phyloP scores from a whole-genome alignment of 2,329 filamentous ascomycete species.

The Ophiostoma australiae region DNA sequence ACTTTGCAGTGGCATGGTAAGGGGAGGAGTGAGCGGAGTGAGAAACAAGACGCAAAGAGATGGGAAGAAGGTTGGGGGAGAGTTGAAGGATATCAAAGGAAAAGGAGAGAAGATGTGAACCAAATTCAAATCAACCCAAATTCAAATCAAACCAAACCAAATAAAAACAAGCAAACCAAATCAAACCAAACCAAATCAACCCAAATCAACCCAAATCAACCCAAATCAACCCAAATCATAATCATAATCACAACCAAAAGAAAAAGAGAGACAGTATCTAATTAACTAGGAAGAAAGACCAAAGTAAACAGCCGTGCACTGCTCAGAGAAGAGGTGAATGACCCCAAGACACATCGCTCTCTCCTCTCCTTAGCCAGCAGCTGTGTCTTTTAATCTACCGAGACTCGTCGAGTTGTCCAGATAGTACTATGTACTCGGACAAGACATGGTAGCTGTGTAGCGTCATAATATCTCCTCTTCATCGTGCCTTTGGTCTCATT shows the following conservation, averaged over 20 bases:
- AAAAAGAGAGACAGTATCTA: background rate
- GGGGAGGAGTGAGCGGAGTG: background rate
- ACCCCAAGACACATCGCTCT: background rate
- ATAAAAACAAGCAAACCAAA: too few species aligned
- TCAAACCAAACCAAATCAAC: too few species aligned
- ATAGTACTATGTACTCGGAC: background rate
- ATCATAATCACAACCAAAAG: background rate
- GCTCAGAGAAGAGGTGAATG: background rate
- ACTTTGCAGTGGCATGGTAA: background rate
- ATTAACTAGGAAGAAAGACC: background rate
- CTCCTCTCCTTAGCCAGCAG: background rate
- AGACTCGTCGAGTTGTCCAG: background rate
- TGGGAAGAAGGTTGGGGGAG: too few species aligned
- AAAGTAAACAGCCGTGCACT: background rate
- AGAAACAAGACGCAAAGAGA: background rate
- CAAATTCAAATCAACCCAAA: too few species aligned
- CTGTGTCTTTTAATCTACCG: background rate
- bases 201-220: background rate
- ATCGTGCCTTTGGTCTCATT: background rate
- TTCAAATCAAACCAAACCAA: too few species aligned
- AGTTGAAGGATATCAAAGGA: too few species aligned
- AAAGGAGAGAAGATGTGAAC: too few species aligned
- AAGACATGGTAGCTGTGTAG: background rate
- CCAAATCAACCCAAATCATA: background rate
- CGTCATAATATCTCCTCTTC: background rate